Evolutionary conservation across 176 grass and related monocot genomes (phyloP).

Genomic region (Pharus latifolius): DNA sequence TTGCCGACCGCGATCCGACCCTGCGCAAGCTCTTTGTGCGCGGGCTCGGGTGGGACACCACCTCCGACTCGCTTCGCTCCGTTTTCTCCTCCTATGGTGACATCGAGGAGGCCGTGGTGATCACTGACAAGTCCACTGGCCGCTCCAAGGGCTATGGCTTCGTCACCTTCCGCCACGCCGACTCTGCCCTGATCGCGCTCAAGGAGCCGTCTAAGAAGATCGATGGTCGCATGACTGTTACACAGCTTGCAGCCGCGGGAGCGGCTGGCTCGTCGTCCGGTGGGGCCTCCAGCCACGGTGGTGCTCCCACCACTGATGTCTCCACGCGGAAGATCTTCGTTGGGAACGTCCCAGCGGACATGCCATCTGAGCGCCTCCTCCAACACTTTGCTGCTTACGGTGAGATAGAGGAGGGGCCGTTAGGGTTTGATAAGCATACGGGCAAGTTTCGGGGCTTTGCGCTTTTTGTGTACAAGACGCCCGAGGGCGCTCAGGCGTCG

Average conservation of each 20-base stretch:
- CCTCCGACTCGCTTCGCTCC: constrained; percentile 51
- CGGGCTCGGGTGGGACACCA: constrained; percentile 88
- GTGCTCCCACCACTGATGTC: constrained; percentile 36
- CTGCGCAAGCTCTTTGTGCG: constrained; percentile 89
- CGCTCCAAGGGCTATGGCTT: constrained; percentile 89
- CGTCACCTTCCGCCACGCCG: constrained; percentile 88
- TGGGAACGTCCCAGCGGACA: constrained; percentile 81
- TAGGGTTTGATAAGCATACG: constrained; percentile 91
- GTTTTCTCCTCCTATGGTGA: constrained; percentile 82
- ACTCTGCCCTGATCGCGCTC: constrained; percentile 77
- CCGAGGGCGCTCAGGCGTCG: constrained; percentile 62
- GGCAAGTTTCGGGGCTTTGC: constrained; percentile 89
- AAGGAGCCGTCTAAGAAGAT: constrained; percentile 99
- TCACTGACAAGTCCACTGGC: constrained; percentile 76
- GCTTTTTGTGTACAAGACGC: constrained; percentile 93
- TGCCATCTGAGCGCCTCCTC: constrained; percentile 78
- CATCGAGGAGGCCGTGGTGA: constrained; percentile 79
- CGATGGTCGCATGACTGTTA: constrained; percentile 82
- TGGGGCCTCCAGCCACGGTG: not conserved
- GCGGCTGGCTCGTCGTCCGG: constrained; percentile 34
- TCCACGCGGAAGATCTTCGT: constrained; percentile 93
- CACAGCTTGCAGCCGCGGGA: constrained; percentile 80
- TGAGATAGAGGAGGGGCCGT: constrained; percentile 93
- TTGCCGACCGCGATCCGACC: constrained; percentile 59
- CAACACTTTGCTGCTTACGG: constrained; percentile 66